These are phyloP conservation scores for Rosa lucieae DNA, from an alignment of 306 rosid genomes.

Conservation along the genomic window DNA sequence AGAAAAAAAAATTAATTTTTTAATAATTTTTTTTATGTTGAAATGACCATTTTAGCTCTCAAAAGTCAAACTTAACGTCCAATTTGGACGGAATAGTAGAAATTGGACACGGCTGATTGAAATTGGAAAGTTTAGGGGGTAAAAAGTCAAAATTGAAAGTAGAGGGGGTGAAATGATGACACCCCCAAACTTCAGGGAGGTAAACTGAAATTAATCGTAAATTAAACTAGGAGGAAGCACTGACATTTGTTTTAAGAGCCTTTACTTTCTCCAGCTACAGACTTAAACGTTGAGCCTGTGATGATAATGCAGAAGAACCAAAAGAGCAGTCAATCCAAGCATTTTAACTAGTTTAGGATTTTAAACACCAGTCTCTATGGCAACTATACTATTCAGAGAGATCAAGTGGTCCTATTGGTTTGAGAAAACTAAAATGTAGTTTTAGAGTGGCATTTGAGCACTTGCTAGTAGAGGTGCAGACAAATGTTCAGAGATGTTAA, in stretches of 20 bases:
- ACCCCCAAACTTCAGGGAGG: too few species aligned
- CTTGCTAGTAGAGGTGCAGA: slow-evolving; percentile 22
- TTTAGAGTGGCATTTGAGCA: slow-evolving; percentile 9
- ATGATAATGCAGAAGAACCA: slow-evolving; percentile 14
- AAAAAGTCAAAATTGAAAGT: too few species aligned
- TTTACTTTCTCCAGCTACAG: slow-evolving; percentile 13
- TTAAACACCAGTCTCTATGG: neutral
- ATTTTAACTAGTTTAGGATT: neutral
- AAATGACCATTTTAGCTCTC: too few species aligned
- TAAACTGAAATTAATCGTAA: too few species aligned
- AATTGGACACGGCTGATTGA: too few species aligned
- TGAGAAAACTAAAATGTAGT: neutral
- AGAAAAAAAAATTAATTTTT: too few species aligned
- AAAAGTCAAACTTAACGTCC: too few species aligned
- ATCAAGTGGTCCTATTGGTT: slow-evolving; percentile 9
- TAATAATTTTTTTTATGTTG: too few species aligned
- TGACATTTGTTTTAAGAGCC: neutral
- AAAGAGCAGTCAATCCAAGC: slow-evolving; percentile 14
- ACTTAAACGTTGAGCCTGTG: slow-evolving; percentile 29
- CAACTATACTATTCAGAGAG: neutral
- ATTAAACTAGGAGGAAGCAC: too few species aligned
- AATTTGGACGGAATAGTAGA: too few species aligned
- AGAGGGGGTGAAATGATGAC: too few species aligned
- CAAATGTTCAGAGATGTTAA: slow-evolving; percentile 25
- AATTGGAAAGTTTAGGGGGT: too few species aligned